Evolutionary conservation across 192 early-diverging fungal species (phyloP), one percentile per base, ranked within the genome.

Genomic region (Lunasporangiospora selenospora): DNA sequence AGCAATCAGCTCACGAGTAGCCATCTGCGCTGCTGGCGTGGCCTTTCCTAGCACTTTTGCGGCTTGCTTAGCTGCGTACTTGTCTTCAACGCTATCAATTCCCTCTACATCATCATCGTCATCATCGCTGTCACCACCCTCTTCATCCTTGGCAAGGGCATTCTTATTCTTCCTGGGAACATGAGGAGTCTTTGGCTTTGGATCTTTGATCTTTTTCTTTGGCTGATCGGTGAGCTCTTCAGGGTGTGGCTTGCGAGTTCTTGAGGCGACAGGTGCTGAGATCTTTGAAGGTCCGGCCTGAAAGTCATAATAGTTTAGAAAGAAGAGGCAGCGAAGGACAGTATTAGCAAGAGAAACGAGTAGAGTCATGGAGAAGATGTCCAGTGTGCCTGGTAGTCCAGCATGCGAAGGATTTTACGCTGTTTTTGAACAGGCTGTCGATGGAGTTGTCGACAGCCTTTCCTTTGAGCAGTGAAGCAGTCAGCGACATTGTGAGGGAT

Each of bases 381-480:
- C 29, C 9, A 11, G 53, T 65, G 1, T 48, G 30, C 3, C 12
- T n/a, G n/a, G n/a, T n/a, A n/a, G n/a, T n/a, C n/a, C n/a, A n/a
- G n/a, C n/a, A n/a, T n/a, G n/a, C n/a, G n/a, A n/a, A n/a, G n/a
- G n/a, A n/a, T n/a, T 65, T 41, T 78, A 83, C 81, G 41, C 78
- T 80, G 51, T 83, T 85, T 49, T 87, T 87, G 65, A 90, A 89
- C 49, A 89, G 77, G 31, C 81, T 75, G 50, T 89, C 87, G 4
- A 89, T 51, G 9, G 75, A 64, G 48, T 59, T 80, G 63, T 85
- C 73, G 49, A 88, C 65, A 15, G 65, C 31, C 41, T 73, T 75
- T 4, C 58, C 57, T 29, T 76, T 65, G 31, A 65, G 58, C 21
- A 69, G 31, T n/a, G 67, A 19, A 18, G 67, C 38, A 19, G 76